Evolutionary conservation across 2,329 filamentous ascomycete species (phyloP).

Genomic region (Dactylonectria estremocensis): DNA sequence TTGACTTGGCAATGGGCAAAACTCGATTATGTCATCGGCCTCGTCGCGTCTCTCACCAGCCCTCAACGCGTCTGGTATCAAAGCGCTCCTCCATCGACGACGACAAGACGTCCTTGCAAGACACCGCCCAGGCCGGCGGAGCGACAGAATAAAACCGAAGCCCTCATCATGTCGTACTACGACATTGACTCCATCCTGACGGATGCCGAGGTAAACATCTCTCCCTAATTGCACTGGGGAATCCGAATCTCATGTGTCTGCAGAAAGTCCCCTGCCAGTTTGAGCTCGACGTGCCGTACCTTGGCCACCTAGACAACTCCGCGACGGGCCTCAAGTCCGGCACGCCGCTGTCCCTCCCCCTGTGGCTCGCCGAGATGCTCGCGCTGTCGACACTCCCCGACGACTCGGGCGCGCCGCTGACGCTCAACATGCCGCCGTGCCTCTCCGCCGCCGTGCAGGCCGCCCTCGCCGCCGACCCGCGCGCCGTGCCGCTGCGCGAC

Average conservation of each 20-base stretch:
- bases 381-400: slow-evolving; percentile 74
- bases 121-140: neutral
- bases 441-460: slow-evolving; percentile 87
- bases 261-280: slow-evolving; percentile 98
- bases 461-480: slow-evolving; percentile 91
- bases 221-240: neutral
- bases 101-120: neutral
- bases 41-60: slow-evolving; percentile 36
- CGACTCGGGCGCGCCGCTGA: slow-evolving; percentile 74
- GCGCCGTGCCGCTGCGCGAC: slow-evolving; percentile 86
- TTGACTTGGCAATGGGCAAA: neutral
- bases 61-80: slow-evolving; percentile 40
- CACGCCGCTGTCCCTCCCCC: slow-evolving; percentile 85
- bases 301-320: slow-evolving; percentile 92
- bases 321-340: slow-evolving; percentile 82
- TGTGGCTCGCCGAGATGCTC: slow-evolving; percentile 97
- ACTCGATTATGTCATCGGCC: slow-evolving; percentile 45
- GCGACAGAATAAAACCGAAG: neutral
- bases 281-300: slow-evolving; percentile 87
- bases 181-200: slow-evolving; percentile 88
- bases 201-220: slow-evolving; percentile 79
- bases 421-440: slow-evolving; percentile 84
- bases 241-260: neutral
- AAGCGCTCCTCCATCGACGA: slow-evolving; percentile 28
- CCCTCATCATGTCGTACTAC: slow-evolving; percentile 79